Conservation (phyloP, 768 basidiomycete genomes). For the Leccinum uliginosum region DNA sequence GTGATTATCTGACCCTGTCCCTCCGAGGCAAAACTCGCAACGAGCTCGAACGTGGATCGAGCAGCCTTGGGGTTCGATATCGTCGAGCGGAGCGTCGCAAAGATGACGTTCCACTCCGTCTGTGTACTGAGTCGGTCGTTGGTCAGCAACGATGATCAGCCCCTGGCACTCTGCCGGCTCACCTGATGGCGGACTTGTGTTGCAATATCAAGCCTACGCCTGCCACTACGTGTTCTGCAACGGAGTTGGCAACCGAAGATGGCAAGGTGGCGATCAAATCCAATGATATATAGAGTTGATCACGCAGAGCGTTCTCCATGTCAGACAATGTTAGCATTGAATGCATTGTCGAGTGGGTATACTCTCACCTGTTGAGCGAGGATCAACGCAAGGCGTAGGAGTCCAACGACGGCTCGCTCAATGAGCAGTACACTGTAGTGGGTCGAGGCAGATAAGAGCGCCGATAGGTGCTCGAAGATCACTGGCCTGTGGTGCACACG, state of each 20-base stretch:
- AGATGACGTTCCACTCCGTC: slow-evolving; percentile 94
- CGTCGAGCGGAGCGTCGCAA: slow-evolving; percentile 82
- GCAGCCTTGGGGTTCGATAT: slow-evolving; percentile 85
- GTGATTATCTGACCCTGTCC: slow-evolving; percentile 59
- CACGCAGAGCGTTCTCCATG: slow-evolving; percentile 70
- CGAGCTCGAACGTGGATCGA: slow-evolving; percentile 75
- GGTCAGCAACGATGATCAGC: neutral
- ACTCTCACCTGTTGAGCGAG: slow-evolving; percentile 69
- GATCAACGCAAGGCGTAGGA: slow-evolving; percentile 79
- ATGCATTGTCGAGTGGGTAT: neutral
- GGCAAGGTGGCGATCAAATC: slow-evolving; percentile 85
- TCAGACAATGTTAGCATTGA: neutral
- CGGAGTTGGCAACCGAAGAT: slow-evolving; percentile 66
- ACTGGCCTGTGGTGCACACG: slow-evolving; percentile 64
- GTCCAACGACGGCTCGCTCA: slow-evolving; percentile 87
- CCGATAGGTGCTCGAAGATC: slow-evolving; percentile 88
- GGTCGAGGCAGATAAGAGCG: slow-evolving; percentile 67
- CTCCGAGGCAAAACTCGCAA: slow-evolving; percentile 61
- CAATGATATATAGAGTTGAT: slow-evolving; percentile 92
- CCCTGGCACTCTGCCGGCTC: neutral
- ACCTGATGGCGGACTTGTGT: slow-evolving; percentile 68
- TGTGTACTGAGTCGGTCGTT: slow-evolving; percentile 53
- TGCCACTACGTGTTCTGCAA: slow-evolving; percentile 87
- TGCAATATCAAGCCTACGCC: slow-evolving; percentile 80
- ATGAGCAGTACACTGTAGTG: slow-evolving; percentile 89